A percentile compares a stretch with the other conserved stretches of the same genome.
Conservation (phyloP, 768 basidiomycete genomes). For the Pisolithus orientalis region DNA sequence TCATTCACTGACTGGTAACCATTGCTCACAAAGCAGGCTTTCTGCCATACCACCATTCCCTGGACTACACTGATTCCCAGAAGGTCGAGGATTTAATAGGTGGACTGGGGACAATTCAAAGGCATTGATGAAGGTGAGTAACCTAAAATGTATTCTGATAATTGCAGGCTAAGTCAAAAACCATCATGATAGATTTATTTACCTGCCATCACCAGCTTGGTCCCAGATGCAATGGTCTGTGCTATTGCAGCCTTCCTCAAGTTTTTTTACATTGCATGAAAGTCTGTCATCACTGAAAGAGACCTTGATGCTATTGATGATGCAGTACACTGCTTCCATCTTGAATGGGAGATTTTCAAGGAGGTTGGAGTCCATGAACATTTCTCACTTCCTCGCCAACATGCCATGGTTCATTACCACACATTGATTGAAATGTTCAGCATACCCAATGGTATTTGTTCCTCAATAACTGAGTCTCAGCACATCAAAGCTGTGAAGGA, state of each 20-base stretch:
- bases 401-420: slow-evolving; percentile 14
- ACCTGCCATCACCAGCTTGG: slow-evolving; percentile 23
- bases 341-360: background rate
- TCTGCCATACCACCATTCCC: slow-evolving; percentile 22
- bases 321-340: background rate
- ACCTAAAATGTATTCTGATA: background rate
- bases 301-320: background rate
- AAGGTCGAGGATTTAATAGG: slow-evolving; percentile 24
- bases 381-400: slow-evolving; percentile 12
- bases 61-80: slow-evolving; percentile 24
- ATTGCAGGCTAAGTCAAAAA: too few relatives aligned
- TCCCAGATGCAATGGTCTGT: slow-evolving; percentile 23
- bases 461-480: slow-evolving; percentile 19
- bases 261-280: slow-evolving; percentile 20
- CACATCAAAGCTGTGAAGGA: slow-evolving; percentile 22
- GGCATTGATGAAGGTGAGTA: slow-evolving; percentile 17
- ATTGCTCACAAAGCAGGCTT: slow-evolving; percentile 12
- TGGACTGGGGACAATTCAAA: slow-evolving; percentile 35
- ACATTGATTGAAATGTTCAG: slow-evolving; percentile 10
- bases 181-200: slow-evolving; percentile 21
- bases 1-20: background rate
- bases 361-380: background rate
- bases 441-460: slow-evolving; percentile 16
- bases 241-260: slow-evolving; percentile 20
- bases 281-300: background rate